These are phyloP conservation scores for Arxiozyma telluris DNA, from an alignment of 1,139 yeast genomes.

Conservation along the genomic window DNA sequence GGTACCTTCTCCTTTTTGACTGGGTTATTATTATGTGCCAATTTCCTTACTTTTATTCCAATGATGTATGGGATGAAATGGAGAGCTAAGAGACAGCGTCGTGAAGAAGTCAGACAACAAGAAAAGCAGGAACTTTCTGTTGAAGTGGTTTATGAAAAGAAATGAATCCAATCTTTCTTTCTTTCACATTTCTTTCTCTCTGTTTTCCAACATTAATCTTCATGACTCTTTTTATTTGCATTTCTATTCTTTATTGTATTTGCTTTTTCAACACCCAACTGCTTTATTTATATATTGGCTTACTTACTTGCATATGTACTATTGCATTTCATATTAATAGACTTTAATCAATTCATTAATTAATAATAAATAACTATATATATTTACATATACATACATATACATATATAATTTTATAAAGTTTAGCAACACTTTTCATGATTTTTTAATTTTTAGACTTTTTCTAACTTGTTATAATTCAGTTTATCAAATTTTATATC, in stretches of 20 bases:
- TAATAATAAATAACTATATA: no score
- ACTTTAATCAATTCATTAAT: no score
- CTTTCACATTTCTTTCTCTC: no score
- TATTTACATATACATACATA: no score
- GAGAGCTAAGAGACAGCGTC: constrained; percentile 21
- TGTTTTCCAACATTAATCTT: not conserved
- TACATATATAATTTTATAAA: no score
- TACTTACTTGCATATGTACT: not conserved
- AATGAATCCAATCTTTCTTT: no score
- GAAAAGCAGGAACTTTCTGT: not conserved
- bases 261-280: not conserved
- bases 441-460: no score
- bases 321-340: no score
- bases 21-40: constrained; percentile 23
- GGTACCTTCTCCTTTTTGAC: constrained; percentile 56
- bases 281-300: no score
- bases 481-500: not conserved
- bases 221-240: not conserved
- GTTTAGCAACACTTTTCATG: no score
- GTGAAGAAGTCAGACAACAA: constrained; percentile 11
- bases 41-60: constrained; percentile 24
- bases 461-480: not conserved
- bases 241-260: no score
- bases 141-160: not conserved
- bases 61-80: constrained; percentile 29